These are phyloP conservation scores for Colletotrichum tanaceti DNA, from an alignment of 2,329 filamentous ascomycete genomes.

Conservation along the genomic window DNA sequence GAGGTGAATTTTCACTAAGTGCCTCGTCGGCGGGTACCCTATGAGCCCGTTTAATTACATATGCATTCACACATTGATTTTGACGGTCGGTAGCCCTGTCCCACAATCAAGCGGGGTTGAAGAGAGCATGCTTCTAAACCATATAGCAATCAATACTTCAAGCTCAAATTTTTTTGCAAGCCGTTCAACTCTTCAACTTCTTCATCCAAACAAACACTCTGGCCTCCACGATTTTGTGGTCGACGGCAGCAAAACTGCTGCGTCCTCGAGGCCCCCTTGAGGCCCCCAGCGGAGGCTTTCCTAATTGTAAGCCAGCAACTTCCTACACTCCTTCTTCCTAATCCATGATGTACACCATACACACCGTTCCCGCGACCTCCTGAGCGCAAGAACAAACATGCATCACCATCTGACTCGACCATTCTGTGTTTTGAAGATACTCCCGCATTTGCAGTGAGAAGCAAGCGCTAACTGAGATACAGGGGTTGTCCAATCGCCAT, in stretches of 20 bases:
- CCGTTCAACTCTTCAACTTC: not conserved
- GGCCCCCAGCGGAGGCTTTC: not conserved
- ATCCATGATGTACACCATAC: conserved; percentile 64
- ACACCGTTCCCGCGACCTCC: conserved; percentile 69
- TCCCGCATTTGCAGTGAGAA: not conserved
- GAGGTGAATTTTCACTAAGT: conserved; percentile 20
- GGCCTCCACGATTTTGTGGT: not conserved
- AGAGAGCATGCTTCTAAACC: conserved; percentile 28
- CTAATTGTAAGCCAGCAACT: conserved; percentile 43
- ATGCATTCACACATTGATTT: too few species aligned
- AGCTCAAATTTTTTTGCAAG: conserved; percentile 41
- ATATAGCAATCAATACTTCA: conserved; percentile 30
- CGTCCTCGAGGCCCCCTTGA: not conserved
- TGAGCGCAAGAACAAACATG: conserved; percentile 76
- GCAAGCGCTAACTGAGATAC: conserved; percentile 6
- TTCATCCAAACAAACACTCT: conserved; percentile 1
- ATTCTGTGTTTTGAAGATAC: not conserved
- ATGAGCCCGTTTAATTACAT: conserved; percentile 1
- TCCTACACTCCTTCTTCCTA: conserved; percentile 24
- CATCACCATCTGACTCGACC: conserved; percentile 77
- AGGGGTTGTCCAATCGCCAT: not conserved
- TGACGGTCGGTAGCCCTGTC: not conserved
- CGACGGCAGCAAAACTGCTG: not conserved
- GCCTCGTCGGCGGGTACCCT: not conserved
- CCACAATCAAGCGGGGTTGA: not conserved